Base-by-base conservation (phyloP, 139 green algal genomes). In the Chlorella sp. region DNA sequence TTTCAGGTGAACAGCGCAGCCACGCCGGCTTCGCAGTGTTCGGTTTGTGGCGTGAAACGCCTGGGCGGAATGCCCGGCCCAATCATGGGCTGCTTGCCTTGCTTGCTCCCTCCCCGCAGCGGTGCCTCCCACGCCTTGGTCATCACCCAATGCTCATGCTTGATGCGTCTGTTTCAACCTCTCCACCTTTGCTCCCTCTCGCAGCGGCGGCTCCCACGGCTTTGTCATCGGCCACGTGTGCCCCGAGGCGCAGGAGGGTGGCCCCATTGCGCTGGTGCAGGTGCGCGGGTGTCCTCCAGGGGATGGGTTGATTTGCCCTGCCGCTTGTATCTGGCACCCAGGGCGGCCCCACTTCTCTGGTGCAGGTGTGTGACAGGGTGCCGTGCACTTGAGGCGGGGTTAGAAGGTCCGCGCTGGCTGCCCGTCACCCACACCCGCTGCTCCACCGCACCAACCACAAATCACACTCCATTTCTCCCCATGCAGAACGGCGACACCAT, bases 211-310 rank as follows among this genome's bases (percentile, higher is more conserved):
- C 73, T 98, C 93, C 28, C 97, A 99, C 88, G 97, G 97, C 38
- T 99, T 99, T 91, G 95, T 98, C 6, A 98, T 99, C 73, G 97
- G 97, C 17, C 97, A 99, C 84, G 95, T 99, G 36, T 91, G 92
- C 32, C 97, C 97, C 4, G 97, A 99, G 92, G 97, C 97, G 40
- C 96, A 97, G 89, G 93, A 94, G 79, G 97, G 97, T 67, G 97
- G 97, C 1, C 92, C 95, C 84, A 98, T 99, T 54, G 97, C 88
- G 4, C 91, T 99, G 80, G 92, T 97, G 34, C 30, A 83, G 77
- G 77, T 83, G 60, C 19, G 77, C n/a, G n/a, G n/a, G n/a, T n/a
- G n/a, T n/a, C n/a, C n/a, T n/a, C n/a, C n/a, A n/a, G n/a, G n/a
- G n/a, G n/a, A n/a, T n/a, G n/a, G n/a, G n/a, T n/a, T n/a, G n/a